Evolutionary conservation across 768 basidiomycete genomes (phyloP), one percentile per base, ranked within the genome.

Genomic region (Calvatia gigantea): DNA sequence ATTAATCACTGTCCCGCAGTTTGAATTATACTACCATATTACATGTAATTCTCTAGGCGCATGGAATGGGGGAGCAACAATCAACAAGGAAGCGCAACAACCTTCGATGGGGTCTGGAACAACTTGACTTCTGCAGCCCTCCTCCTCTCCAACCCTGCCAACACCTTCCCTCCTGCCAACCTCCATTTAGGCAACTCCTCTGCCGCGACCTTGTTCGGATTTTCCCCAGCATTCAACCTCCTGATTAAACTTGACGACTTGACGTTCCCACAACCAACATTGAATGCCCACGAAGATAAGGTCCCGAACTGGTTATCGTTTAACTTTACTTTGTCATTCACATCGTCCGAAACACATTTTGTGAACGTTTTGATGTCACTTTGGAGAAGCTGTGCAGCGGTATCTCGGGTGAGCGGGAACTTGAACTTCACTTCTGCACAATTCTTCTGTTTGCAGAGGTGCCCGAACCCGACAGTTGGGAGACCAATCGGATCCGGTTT

Each of bases 221-320:
- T 60, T 61, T 72, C 69, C 12, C 71, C 73, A 8, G 58, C 60
- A 54, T 74, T 74, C 57, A 74, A 58, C 32, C 73, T 57, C 53
- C 61, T 66, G 47, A 71, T 41, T 56, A 74, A 54, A 9, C 68
- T 70, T 27, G 69, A 71, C 6, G 54, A 57, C 56, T 65, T 49
- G 27, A 69, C 62, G 12, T 60, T 65, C 9, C 62, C 65, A 37
- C 70, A 72, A 23, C 71, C 71, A 9, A 65, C 59, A 51, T 74
- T 73, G 59, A 69, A 73, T 42, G 71, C 59, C 50, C 64, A 71
- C 11, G 66, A 64, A 2, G 65, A 61, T 27, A 74, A 57, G 6
- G 73, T 71, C 17, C 70, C 71, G 61, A 68, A 68, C 55, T 74
- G 73, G 61, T 73, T 73, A 42, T 69, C 73, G 39, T 70, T 74